These are phyloP conservation scores for Aureobasidium sp. DNA, from an alignment of 2,329 filamentous ascomycete species.

Conservation along the genomic window DNA sequence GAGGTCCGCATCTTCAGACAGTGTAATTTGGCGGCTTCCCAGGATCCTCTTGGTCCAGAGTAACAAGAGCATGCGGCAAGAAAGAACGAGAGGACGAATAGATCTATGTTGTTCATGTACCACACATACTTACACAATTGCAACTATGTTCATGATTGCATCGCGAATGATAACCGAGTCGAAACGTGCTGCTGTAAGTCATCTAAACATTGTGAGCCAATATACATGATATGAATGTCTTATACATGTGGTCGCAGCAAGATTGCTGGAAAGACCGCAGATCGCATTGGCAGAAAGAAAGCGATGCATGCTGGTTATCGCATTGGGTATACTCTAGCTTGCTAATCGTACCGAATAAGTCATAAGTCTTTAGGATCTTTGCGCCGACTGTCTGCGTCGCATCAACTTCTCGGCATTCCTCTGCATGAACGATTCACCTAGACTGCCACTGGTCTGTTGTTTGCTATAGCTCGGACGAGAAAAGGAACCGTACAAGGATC, in stretches of 20 bases:
- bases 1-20: slow-evolving; percentile 70
- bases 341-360: neutral
- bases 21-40: slow-evolving; percentile 67
- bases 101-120: neutral
- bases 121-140: no score
- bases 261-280: neutral
- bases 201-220: no score
- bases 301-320: neutral
- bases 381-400: neutral
- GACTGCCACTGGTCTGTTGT: slow-evolving; percentile 19
- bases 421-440: slow-evolving; percentile 31
- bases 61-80: neutral
- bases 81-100: neutral
- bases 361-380: neutral
- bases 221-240: neutral
- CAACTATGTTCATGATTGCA: no score
- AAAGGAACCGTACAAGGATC: slow-evolving; percentile 15
- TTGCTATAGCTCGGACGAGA: slow-evolving; percentile 8
- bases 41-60: slow-evolving; percentile 47
- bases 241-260: neutral
- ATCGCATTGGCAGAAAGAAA: neutral
- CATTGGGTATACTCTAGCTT: neutral
- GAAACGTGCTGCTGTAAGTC: neutral
- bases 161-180: neutral
- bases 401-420: slow-evolving; percentile 28